Percentiles rank a stretch among this genome's conserved stretches.
Conservation (phyloP, 495 filamentous ascomycete genomes). For the Tuber umbilicatum region DNA sequence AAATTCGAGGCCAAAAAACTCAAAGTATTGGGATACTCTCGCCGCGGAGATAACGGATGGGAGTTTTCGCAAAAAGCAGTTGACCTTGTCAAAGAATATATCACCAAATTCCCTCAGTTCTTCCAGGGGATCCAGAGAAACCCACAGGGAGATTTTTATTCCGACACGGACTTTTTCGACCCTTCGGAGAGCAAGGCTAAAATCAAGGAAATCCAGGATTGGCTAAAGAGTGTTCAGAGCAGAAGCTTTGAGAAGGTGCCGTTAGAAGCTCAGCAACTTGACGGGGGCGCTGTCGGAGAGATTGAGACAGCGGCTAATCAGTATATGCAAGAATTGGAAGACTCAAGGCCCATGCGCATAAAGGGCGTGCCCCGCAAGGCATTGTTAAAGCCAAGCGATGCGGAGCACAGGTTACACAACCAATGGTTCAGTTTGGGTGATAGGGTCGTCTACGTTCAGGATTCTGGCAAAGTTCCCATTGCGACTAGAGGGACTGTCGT, state of each 20-base stretch:
- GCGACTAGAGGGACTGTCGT: conserved; percentile 85
- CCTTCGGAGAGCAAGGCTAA: conserved; percentile 54
- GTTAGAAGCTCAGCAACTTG: conserved; percentile 89
- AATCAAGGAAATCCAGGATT: conserved; percentile 80
- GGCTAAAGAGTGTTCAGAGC: conserved; percentile 82
- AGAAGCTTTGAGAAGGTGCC: conserved; percentile 90
- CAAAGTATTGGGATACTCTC: conserved; percentile 94
- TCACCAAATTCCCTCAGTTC: conserved; percentile 90
- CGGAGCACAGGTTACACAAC: conserved; percentile 78
- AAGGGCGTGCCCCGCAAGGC: conserved; percentile 80
- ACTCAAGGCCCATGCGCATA: conserved; percentile 51
- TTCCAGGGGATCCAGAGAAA: conserved; percentile 76
- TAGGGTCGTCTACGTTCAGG: conserved; percentile 84
- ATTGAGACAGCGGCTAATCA: conserved; percentile 72
- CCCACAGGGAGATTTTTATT: conserved; percentile 63
- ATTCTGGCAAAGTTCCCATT: conserved; percentile 90
- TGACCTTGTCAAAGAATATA: conserved; percentile 73
- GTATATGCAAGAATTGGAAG: conserved; percentile 39
- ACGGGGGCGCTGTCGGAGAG: conserved; percentile 75
- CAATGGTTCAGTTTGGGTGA: conserved; percentile 84
- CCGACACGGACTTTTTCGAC: conserved; percentile 81
- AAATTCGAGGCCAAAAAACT: conserved; percentile 94
- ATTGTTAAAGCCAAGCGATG: conserved; percentile 82
- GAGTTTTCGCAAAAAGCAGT: conserved; percentile 87
- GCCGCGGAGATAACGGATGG: conserved; percentile 77